Conservation (phyloP, 2,329 filamentous ascomycete genomes). For the Talaromyces amestolkiae region DNA sequence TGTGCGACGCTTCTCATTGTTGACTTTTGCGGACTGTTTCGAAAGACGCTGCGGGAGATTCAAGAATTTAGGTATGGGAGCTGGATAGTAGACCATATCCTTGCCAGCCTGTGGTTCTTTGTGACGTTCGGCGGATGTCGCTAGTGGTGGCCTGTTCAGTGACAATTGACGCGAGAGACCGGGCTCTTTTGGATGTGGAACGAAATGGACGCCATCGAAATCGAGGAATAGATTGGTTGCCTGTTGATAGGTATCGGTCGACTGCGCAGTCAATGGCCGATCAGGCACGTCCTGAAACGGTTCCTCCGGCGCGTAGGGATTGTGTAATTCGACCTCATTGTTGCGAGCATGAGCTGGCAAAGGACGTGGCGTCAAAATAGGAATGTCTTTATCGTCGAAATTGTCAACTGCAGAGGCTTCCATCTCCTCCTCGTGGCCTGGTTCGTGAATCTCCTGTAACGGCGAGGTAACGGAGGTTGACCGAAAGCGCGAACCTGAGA, state of each 20-base stretch:
- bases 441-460: conserved; percentile 41
- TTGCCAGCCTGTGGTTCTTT: conserved; percentile 58
- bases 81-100: conserved; percentile 91
- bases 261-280: conserved; percentile 41
- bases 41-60: conserved; percentile 88
- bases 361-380: conserved; percentile 19
- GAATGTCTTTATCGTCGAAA: conserved; percentile 22
- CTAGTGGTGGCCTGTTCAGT: conserved; percentile 40
- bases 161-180: conserved; percentile 35
- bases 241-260: conserved; percentile 48
- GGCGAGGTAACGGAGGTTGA: conserved; percentile 39
- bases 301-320: background rate
- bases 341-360: conserved; percentile 1
- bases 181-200: conserved; percentile 28
- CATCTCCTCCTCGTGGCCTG: conserved; percentile 33
- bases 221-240: conserved; percentile 46
- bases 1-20: conserved; percentile 68
- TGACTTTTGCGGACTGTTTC: conserved; percentile 62
- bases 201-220: conserved; percentile 52
- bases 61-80: conserved; percentile 87
- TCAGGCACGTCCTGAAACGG: conserved; percentile 20
- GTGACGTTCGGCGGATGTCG: conserved; percentile 38
- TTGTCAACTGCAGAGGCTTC: conserved; percentile 16
- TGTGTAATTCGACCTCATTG: background rate
- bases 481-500: conserved; percentile 38